These are phyloP conservation scores for Fusarium papillatum DNA, from an alignment of 2,329 filamentous ascomycete species.

Conservation along the genomic window DNA sequence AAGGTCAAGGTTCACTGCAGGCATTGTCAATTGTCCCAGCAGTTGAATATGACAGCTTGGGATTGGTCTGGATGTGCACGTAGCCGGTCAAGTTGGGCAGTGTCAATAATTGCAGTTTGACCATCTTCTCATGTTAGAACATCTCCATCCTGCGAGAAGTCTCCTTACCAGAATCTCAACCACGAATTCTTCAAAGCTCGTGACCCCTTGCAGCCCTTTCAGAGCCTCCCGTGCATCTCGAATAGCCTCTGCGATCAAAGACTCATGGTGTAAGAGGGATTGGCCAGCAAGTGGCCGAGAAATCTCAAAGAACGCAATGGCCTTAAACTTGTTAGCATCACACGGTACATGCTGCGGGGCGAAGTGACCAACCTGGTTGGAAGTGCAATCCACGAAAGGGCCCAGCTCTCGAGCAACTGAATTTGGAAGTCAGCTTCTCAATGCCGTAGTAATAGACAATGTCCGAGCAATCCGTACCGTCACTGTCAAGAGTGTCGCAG, in stretches of 20 bases:
- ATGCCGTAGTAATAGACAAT: not conserved
- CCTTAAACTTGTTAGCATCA: conserved; percentile 33
- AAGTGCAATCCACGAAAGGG: conserved; percentile 53
- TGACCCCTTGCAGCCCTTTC: conserved; percentile 32
- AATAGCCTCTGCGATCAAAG: conserved; percentile 46
- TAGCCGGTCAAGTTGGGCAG: conserved; percentile 62
- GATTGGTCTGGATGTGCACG: conserved; percentile 73
- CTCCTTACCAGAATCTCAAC: conserved; percentile 66
- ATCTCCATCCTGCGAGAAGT: accelerated
- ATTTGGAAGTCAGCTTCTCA: conserved; percentile 18
- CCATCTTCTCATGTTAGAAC: conserved; percentile 57
- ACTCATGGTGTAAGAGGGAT: conserved; percentile 43
- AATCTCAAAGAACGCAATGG: conserved; percentile 51
- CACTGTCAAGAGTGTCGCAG: conserved; percentile 52
- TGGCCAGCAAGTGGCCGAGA: conserved; percentile 35
- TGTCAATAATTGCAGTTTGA: conserved; percentile 66
- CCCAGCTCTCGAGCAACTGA: conserved; percentile 48
- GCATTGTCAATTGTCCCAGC: conserved; percentile 64
- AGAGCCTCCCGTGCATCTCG: conserved; percentile 36
- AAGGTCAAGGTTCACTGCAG: conserved; percentile 53
- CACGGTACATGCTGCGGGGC: not conserved
- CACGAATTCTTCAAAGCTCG: conserved; percentile 60
- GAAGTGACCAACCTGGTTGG: conserved; percentile 46
- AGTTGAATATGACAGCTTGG: conserved; percentile 65
- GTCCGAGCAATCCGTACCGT: conserved; percentile 39